Base-by-base conservation (phyloP, 305 asterid species). In the Plantago lanceolata region DNA sequence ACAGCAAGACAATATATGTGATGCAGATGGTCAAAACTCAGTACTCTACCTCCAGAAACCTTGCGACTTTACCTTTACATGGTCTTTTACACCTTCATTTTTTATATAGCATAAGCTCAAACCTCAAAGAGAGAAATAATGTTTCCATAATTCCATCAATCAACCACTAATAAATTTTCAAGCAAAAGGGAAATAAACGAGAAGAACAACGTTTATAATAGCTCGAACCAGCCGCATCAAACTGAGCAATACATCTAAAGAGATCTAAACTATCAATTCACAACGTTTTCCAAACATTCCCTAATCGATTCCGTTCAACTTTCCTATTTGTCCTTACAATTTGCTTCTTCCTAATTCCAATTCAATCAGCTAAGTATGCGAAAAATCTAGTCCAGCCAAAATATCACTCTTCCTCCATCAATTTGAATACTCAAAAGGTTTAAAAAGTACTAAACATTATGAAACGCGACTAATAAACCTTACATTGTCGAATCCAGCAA, bases 401-500 rank as follows among this genome's bases (percentile, higher is more conserved):
- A 7, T 33, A 33, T 33, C 9, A 5, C 40, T 33, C 40, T 33
- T 33, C 9, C 40, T 33, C 40, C 6, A 33, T 33, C 40, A 33
- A 33, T 33, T 33, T 33, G 40, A 7, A 24, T 24, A 24, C 1
- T 24, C 1, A 7, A 33, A 33, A 33, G 40, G 40, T n/a, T n/a
- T n/a, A 7, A 33, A 33, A 33, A 4, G 5, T 29, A 29, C 33
- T 29, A 33, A 33, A 33, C 6, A 4, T 33, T 33, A 7, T 7
- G 16, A 40, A 40, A 40, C 11, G 45, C 15, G 45, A 15, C 11
- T 40, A 40, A 12, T 31, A 55, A 78, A 63, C 19, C 92, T 81
- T 79, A 90, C 97, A 64, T 87, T 90, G 75, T 90, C 97, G 76
- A 90, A 90, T 16, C 96, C 96, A 43, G 97, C 94, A 64, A 90